These are phyloP conservation scores for Platanthera zijinensis DNA, from an alignment of 106 monocot species.

Conservation along the genomic window DNA sequence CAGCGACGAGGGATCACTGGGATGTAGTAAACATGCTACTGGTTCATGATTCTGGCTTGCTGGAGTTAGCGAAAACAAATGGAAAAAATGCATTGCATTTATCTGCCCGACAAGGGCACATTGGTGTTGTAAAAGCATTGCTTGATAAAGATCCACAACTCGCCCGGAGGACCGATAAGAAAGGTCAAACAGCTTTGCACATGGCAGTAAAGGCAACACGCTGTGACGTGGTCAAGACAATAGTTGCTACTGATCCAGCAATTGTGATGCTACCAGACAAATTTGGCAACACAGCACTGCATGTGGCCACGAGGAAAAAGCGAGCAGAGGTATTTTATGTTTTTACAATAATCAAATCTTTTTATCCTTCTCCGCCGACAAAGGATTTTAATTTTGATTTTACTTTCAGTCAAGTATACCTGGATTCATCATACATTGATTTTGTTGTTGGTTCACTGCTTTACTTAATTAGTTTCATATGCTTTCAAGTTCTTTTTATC, in stretches of 20 bases:
- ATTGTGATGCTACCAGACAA: constrained; percentile 32
- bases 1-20: constrained; percentile 21
- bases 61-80: constrained; percentile 22
- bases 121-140: constrained; percentile 21
- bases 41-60: constrained; percentile 17
- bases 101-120: constrained; percentile 25
- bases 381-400: no score
- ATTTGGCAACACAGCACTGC: constrained; percentile 25
- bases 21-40: constrained; percentile 16
- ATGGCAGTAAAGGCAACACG: constrained; percentile 30
- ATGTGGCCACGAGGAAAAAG: constrained; percentile 33
- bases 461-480: no score
- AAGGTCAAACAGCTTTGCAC: constrained; percentile 36
- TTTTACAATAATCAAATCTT: background rate
- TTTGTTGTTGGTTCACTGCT: no score
- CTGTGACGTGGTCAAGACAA: constrained; percentile 17
- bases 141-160: constrained; percentile 30
- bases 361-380: no score
- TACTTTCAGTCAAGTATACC: no score
- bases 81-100: constrained; percentile 35
- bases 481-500: no score
- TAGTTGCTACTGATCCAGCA: constrained; percentile 32
- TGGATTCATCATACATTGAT: no score
- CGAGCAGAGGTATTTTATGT: constrained; percentile 16
- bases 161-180: constrained; percentile 27